These are phyloP conservation scores for Volvariella volvacea DNA, from an alignment of 1,284 basidiomycete genomes.

Conservation along the genomic window DNA sequence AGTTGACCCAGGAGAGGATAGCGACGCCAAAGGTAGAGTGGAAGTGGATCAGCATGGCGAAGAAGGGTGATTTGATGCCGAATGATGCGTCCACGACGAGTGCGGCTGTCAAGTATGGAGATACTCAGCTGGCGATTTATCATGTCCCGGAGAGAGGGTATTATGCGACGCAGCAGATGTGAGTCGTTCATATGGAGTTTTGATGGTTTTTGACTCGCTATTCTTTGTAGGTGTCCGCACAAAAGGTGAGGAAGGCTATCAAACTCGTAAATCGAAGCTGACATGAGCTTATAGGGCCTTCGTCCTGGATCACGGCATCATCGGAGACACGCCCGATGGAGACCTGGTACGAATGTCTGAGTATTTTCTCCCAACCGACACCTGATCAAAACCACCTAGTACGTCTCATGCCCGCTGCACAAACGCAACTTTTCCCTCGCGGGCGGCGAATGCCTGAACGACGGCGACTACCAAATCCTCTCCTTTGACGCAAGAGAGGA, in stretches of 20 bases:
- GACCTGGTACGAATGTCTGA: slow-evolving; percentile 55
- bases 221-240: no score
- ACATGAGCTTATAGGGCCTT: no score
- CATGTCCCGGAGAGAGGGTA: slow-evolving; percentile 40
- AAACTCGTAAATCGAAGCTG: no score
- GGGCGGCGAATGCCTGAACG: not conserved
- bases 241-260: no score
- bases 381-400: not conserved
- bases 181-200: slow-evolving; percentile 51
- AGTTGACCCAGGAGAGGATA: slow-evolving; percentile 34
- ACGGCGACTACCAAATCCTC: not conserved
- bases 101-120: slow-evolving; percentile 62
- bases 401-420: no score
- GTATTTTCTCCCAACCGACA: not conserved
- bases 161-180: slow-evolving; percentile 67
- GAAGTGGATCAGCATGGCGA: slow-evolving; percentile 55
- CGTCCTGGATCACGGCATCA: slow-evolving; percentile 65
- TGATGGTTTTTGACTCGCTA: no score
- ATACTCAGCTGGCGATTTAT: slow-evolving; percentile 63
- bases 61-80: slow-evolving; percentile 44
- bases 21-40: slow-evolving; percentile 42
- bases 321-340: slow-evolving; percentile 54
- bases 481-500: not conserved
- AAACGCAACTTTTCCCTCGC: not conserved
- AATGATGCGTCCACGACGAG: slow-evolving; percentile 42